A percentile compares a stretch with the other conserved stretches of the same genome.
These are phyloP conservation scores for Teunomyces gatunensis DNA, from an alignment of 805 yeast genomes.

Conservation along the genomic window DNA sequence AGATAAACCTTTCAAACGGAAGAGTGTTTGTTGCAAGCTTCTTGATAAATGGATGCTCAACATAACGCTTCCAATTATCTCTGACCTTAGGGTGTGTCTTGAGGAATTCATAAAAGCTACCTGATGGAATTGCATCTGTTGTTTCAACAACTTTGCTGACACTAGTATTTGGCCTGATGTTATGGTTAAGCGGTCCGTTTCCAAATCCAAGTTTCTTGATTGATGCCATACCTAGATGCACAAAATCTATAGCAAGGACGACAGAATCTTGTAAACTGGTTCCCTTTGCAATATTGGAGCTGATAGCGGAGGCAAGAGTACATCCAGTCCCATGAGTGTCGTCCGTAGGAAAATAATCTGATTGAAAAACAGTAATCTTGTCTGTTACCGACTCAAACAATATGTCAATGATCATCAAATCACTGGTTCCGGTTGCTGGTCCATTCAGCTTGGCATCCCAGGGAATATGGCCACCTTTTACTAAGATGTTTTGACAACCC, in stretches of 20 bases:
- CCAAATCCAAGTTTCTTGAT: conserved; percentile 48
- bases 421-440: not conserved
- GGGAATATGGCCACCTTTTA: conserved; percentile 81
- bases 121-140: not conserved
- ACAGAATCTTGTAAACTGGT: conserved; percentile 47
- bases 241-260: conserved; percentile 57
- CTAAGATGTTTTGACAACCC: conserved; percentile 52
- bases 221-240: conserved; percentile 57
- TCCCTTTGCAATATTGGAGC: conserved; percentile 68
- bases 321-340: conserved; percentile 92
- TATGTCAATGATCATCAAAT: conserved; percentile 43
- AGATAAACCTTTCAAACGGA: conserved; percentile 48
- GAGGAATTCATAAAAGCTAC: conserved; percentile 42
- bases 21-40: conserved; percentile 52
- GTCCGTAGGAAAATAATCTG: conserved; percentile 42
- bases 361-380: conserved; percentile 43
- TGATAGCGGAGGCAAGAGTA: conserved; percentile 76
- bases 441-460: conserved; percentile 22
- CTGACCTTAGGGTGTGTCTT: conserved; percentile 53
- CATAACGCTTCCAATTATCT: conserved; percentile 56
- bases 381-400: conserved; percentile 45
- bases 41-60: conserved; percentile 59
- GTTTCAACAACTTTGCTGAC: conserved; percentile 8
- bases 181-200: conserved; percentile 75
- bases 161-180: conserved; percentile 28